Evolutionary conservation across 129 eudicot genomes (phyloP).

Genomic region (Escallonia herrerae): DNA sequence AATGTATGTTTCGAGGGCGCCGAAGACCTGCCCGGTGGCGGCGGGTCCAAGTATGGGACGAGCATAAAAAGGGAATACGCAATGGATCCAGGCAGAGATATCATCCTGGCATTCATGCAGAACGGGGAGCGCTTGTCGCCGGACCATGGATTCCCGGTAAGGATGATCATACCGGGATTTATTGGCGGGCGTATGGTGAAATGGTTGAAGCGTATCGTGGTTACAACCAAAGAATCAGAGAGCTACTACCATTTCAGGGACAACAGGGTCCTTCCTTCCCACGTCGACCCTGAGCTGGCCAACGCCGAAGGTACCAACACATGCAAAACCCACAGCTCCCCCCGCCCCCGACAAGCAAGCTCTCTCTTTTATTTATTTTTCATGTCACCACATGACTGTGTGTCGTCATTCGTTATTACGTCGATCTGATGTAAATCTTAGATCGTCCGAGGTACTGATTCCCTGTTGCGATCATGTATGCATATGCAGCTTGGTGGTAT

Average conservation of each 20-base stretch:
- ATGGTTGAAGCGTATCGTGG: conserved; percentile 80
- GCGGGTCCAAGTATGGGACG: conserved; percentile 90
- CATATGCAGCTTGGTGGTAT: conserved; percentile 91
- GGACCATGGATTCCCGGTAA: conserved; percentile 88
- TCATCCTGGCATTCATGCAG: conserved; percentile 86
- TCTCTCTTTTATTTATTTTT: no score
- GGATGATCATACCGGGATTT: conserved; percentile 84
- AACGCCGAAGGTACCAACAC: conserved; percentile 69
- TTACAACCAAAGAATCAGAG: conserved; percentile 64
- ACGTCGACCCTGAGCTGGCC: conserved; percentile 92
- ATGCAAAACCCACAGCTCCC: no score
- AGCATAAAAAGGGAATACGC: conserved; percentile 65
- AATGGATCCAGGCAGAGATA: conserved; percentile 76
- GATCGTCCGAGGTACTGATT: no score
- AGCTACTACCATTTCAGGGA: conserved; percentile 79
- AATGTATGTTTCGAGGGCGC: conserved; percentile 94
- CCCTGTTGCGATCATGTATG: background rate
- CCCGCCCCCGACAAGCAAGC: no score
- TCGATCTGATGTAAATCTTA: no score
- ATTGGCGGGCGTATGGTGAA: conserved; percentile 97
- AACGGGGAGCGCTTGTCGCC: conserved; percentile 66
- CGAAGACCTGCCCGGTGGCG: conserved; percentile 89
- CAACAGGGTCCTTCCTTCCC: conserved; percentile 85
- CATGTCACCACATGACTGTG: no score
- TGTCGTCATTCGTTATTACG: no score